Percentiles rank a stretch among this genome's conserved stretches.
These are phyloP conservation scores for Alternaria atra DNA, from an alignment of 2,329 filamentous ascomycete species.

Conservation along the genomic window DNA sequence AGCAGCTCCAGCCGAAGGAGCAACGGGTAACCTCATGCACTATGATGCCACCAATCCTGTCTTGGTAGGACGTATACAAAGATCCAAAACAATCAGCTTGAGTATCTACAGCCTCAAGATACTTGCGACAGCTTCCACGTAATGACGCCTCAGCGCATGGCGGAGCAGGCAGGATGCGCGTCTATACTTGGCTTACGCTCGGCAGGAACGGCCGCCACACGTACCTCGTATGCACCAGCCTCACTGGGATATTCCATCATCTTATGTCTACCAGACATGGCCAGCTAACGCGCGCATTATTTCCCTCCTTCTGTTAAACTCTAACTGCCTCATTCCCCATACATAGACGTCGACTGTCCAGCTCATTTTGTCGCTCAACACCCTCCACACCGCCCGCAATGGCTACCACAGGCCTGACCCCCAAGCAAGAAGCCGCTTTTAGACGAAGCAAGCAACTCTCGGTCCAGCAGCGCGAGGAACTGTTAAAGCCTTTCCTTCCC, in stretches of 20 bases:
- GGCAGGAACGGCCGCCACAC: slow-evolving; percentile 40
- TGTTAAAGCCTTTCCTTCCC: slow-evolving; percentile 64
- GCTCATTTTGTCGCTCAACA: slow-evolving; percentile 13
- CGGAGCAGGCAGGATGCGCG: slow-evolving; percentile 40
- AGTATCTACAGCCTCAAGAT: slow-evolving; percentile 11
- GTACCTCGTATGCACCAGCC: slow-evolving; percentile 41
- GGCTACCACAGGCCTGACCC: slow-evolving; percentile 44
- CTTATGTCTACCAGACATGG: slow-evolving; percentile 23
- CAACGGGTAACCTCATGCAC: slow-evolving; percentile 28
- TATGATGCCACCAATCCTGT: slow-evolving; percentile 8
- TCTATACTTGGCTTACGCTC: slow-evolving; percentile 28
- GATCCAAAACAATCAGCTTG: not conserved
- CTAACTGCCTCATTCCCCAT: not conserved
- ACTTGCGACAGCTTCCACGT: slow-evolving; percentile 41
- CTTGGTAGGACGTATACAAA: not conserved
- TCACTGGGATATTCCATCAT: slow-evolving; percentile 35
- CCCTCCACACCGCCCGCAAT: slow-evolving; percentile 32
- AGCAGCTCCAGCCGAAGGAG: slow-evolving; percentile 22
- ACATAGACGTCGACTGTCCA: not conserved
- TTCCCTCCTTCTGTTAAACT: slow-evolving; percentile 1
- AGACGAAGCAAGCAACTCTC: slow-evolving; percentile 51
- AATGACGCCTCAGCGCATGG: slow-evolving; percentile 43
- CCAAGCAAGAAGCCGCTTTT: slow-evolving; percentile 46
- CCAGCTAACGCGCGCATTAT: slow-evolving; percentile 17
- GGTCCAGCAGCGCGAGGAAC: slow-evolving; percentile 59